Conservation (phyloP, 1,284 basidiomycete species). For the Cutaneotrichosporon dermatis region DNA sequence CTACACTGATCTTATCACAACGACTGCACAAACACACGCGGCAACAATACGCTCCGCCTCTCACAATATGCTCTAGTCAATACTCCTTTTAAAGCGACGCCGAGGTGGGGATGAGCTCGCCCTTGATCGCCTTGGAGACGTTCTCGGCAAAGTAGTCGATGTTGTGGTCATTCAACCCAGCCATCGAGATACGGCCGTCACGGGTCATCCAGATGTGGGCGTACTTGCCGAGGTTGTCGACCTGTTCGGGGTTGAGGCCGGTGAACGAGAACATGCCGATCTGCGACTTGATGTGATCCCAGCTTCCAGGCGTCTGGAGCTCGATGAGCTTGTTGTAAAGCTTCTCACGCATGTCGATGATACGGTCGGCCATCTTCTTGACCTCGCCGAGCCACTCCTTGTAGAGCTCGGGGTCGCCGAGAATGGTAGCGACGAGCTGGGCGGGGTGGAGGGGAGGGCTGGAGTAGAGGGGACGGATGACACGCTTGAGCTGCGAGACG, state of each 20-base stretch:
- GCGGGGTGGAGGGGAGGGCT: conserved; percentile 90
- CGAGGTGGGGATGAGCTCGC: conserved; percentile 52
- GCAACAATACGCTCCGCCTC: too few species aligned
- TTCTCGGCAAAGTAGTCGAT: conserved; percentile 85
- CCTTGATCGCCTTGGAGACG: conserved; percentile 77
- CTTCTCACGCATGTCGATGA: conserved; percentile 89
- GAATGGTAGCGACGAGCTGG: conserved; percentile 77
- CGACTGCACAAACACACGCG: too few species aligned
- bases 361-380: conserved; percentile 92
- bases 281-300: conserved; percentile 94
- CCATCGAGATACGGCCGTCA: conserved; percentile 87
- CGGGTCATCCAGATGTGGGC: conserved; percentile 78
- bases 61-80: background rate
- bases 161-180: conserved; percentile 84
- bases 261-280: conserved; percentile 79
- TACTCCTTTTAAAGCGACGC: background rate
- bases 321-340: conserved; percentile 76
- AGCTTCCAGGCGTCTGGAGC: conserved; percentile 85
- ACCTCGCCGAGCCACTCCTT: conserved; percentile 85
- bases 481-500: conserved; percentile 90
- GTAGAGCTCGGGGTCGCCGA: conserved; percentile 73
- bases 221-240: conserved; percentile 80
- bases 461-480: conserved; percentile 97
- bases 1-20: background rate
- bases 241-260: conserved; percentile 76